Evolutionary conservation across 2,329 filamentous ascomycete genomes (phyloP).

Genomic region (Penicillium aurantiogriseum): DNA sequence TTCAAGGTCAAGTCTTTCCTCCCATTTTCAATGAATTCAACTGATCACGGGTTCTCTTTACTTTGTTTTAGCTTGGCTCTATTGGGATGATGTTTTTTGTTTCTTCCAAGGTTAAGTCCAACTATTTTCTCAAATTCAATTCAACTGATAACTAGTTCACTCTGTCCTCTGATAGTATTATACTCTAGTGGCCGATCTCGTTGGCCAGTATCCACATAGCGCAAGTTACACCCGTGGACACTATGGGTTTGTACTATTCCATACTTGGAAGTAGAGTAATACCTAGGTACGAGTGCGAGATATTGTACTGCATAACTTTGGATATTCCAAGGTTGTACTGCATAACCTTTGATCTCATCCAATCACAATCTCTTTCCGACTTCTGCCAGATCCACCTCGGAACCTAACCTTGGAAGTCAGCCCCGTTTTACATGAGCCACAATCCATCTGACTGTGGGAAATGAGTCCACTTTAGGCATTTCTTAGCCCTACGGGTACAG

Average conservation of each 20-base stretch:
- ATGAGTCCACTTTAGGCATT: neutral
- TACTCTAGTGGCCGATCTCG: neutral
- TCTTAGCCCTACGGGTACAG: neutral
- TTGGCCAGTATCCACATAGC: neutral
- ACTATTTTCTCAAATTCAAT: neutral
- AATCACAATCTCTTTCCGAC: neutral
- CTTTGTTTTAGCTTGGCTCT: neutral
- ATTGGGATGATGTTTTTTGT: neutral
- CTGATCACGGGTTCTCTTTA: neutral
- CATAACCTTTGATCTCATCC: neutral
- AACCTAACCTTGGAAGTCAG: too few relatives aligned
- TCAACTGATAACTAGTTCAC: neutral
- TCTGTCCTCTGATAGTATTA: neutral
- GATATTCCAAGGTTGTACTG: neutral
- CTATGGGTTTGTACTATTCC: too few relatives aligned
- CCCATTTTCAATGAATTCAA: neutral
- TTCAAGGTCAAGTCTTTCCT: neutral
- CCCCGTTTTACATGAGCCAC: neutral
- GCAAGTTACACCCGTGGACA: neutral
- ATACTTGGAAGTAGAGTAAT: neutral
- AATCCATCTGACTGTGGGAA: neutral
- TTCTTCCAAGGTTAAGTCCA: neutral
- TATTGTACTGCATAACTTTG: neutral
- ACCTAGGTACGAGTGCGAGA: neutral
- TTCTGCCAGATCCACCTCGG: neutral